These are phyloP conservation scores for Vinca minor DNA, from an alignment of 257 asterid species.

Conservation along the genomic window DNA sequence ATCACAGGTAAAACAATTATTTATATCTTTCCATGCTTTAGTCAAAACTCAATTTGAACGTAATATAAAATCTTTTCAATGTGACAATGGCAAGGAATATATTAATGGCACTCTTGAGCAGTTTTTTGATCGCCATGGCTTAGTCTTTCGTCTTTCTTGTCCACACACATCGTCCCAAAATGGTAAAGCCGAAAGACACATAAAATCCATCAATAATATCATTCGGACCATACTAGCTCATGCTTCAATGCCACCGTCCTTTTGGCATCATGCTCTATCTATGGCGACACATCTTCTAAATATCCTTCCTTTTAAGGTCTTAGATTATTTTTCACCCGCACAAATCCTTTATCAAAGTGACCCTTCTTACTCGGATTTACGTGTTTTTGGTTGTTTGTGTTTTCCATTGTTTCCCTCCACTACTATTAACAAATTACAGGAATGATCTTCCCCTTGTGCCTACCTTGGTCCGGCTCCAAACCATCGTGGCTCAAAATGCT, in stretches of 20 bases:
- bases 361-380: background rate
- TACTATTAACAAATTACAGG: background rate
- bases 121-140: background rate
- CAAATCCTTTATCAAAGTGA: background rate
- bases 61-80: constrained; percentile 5
- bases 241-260: background rate
- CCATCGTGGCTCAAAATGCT: background rate
- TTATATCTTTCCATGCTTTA: background rate
- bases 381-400: background rate
- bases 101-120: background rate
- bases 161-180: constrained; percentile 5
- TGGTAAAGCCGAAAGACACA: background rate
- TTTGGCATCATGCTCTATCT: background rate
- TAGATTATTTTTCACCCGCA: background rate
- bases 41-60: constrained; percentile 6
- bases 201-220: background rate
- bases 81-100: constrained; percentile 4
- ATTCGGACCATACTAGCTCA: background rate
- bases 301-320: background rate
- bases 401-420: background rate
- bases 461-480: background rate
- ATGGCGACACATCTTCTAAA: background rate
- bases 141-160: background rate
- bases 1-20: background rate
- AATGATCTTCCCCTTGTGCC: constrained; percentile 7